Percentiles rank a stretch among this genome's conserved stretches.
phyloP scores from a whole-genome alignment of 805 yeast species.

The Lachancea meyersii region DNA sequence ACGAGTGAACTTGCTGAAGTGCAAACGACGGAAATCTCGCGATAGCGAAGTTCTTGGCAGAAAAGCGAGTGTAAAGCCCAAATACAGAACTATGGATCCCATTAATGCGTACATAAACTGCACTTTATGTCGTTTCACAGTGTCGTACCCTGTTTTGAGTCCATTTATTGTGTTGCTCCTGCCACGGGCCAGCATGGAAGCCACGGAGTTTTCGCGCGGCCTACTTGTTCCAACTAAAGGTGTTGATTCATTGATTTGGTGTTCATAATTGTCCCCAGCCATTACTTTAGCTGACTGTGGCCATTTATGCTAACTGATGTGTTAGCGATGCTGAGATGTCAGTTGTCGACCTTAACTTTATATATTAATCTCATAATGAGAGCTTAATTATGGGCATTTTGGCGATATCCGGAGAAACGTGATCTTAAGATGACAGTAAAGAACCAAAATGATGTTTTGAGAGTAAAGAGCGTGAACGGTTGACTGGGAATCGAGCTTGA shows the following conservation, averaged over 20 bases:
- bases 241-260: slow-evolving; percentile 6
- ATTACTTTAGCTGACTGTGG: neutral
- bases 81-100: slow-evolving; percentile 24
- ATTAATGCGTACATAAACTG: slow-evolving; percentile 22
- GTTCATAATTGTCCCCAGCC: neutral
- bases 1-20: slow-evolving; percentile 57
- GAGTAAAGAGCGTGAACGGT: too few species aligned
- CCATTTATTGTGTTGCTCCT: slow-evolving; percentile 29
- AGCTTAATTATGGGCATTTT: too few species aligned
- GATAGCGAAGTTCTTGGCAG: slow-evolving; percentile 79
- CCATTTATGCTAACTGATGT: neutral
- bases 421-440: too few species aligned
- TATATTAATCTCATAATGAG: too few species aligned
- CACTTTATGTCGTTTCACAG: slow-evolving; percentile 28
- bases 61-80: slow-evolving; percentile 60
- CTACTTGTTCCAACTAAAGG: slow-evolving; percentile 9
- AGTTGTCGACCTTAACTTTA: too few species aligned
- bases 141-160: slow-evolving; percentile 24
- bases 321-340: neutral
- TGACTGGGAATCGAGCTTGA: too few species aligned
- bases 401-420: too few species aligned
- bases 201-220: slow-evolving; percentile 13
- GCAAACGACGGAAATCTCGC: slow-evolving; percentile 71
- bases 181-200: slow-evolving; percentile 17
- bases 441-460: too few species aligned